phyloP scores from a whole-genome alignment of 352 stramenopile genomes.

The Phytophthora rubi region DNA sequence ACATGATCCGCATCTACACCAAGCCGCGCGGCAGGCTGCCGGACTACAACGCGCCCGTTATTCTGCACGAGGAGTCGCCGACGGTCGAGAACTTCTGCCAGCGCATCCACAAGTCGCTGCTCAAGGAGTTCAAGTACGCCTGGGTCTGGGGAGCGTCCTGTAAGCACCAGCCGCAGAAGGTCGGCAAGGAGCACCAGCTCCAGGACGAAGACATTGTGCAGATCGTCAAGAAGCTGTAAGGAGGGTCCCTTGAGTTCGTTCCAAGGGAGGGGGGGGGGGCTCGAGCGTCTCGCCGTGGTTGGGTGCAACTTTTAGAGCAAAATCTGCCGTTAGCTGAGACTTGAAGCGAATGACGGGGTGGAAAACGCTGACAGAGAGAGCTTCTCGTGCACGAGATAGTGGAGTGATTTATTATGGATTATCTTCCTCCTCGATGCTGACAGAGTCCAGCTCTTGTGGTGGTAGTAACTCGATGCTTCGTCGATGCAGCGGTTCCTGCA shows the following conservation, averaged over 20 bases:
- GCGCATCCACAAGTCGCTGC: conserved; percentile 92
- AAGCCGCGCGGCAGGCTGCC: conserved; percentile 96
- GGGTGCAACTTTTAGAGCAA: not conserved
- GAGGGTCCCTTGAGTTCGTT: conserved; percentile 1
- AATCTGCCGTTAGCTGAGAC: conserved; percentile 2
- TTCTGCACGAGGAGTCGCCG: conserved; percentile 95
- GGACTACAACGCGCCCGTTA: conserved; percentile 98
- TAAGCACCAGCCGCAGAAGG: conserved; percentile 99
- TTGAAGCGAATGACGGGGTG: not conserved
- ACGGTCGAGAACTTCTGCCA: conserved; percentile 97
- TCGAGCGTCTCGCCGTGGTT: conserved; percentile 8
- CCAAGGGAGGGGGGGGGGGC: not conserved
- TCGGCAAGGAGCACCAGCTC: conserved; percentile 98
- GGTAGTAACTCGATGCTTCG: not conserved
- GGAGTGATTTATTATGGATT: conserved; percentile 33
- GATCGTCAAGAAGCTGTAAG: conserved; percentile 96
- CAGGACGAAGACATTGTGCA: conserved; percentile 99
- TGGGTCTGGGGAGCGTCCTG: conserved; percentile 98
- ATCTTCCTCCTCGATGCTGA: conserved; percentile 6
- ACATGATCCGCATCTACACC: conserved; percentile 99
- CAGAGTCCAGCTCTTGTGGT: conserved; percentile 5
- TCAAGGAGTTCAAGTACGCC: conserved; percentile 94
- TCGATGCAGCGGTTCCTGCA: not conserved
- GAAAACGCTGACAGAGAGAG: not conserved
- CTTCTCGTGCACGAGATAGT: conserved; percentile 8